Base-by-base conservation (phyloP, 2,329 filamentous ascomycete species). In the Claviceps sp. region DNA sequence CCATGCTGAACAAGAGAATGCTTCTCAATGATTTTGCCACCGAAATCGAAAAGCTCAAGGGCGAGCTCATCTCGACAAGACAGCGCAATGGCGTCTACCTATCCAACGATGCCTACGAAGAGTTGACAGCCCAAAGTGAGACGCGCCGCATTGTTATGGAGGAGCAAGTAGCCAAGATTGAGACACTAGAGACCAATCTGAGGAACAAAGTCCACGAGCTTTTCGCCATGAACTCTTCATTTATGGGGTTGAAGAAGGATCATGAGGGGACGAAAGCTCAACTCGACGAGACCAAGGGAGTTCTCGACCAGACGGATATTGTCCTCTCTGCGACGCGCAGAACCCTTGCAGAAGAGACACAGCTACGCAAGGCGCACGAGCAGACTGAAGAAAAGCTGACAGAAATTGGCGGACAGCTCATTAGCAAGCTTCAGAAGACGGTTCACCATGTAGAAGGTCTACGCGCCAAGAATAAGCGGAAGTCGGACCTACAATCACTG, bases 41-140 rank as follows among this genome's bases (percentile, higher is more conserved):
- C 24, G 93, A 98, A 64, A 96, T 98, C 50, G 89, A 98, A 66
- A 93, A 89, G 64, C 74, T 98, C 39, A 96, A 95, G 73, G 87
- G 85, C 59, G 93, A 98, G 64, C 75, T 98, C 14, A 94, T 96
- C 57, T 86, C 89, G 3, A 95, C 93, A 5, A 77, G 93, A 24
- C 89, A 95, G 64, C 84, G 93, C 40, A 96, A 97, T 64, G 93
- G 93, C 50, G 91, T 98, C 2, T 97, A 97, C 64, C 75, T 98
- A 38, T 86, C 91, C 0, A 86, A 88, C 52, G 89, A 95, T 54
- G 80, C 80, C 16, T 96, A 89, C 62, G 91, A 97, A 64, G 87
- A 95, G 60, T 85, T 98, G 70, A 91, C 84, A 0, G 86, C 87
- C 5, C 84, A 95, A 65, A 96, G 87, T 67, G 93, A 98, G 67